Conservation (phyloP, 495 filamentous ascomycete genomes). For the Penicillium pulvis region DNA sequence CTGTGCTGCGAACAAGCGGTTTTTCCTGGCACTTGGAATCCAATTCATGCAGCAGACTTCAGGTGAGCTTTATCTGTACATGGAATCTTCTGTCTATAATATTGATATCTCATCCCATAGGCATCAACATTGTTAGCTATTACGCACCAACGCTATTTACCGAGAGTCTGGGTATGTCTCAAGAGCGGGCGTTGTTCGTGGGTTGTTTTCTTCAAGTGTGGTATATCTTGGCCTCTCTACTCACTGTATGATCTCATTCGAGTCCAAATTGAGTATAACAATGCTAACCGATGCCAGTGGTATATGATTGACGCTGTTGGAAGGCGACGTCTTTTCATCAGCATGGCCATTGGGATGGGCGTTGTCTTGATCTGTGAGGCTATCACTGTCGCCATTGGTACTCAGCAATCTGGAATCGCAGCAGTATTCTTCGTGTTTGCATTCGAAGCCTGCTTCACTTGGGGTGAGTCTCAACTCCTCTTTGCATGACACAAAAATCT, state of each 20-base stretch:
- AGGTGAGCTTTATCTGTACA: constrained; percentile 15
- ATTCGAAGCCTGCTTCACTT: constrained; percentile 40
- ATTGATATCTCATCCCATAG: constrained; percentile 4
- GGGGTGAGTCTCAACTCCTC: constrained; percentile 21
- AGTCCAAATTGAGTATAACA: background rate
- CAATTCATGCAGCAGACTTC: constrained; percentile 43
- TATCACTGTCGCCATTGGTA: constrained; percentile 26
- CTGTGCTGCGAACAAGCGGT: constrained; percentile 29
- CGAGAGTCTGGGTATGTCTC: constrained; percentile 26
- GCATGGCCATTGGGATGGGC: constrained; percentile 35
- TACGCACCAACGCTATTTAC: constrained; percentile 36
- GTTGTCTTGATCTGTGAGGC: constrained; percentile 29
- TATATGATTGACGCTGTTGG: constrained; percentile 34
- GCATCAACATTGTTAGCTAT: constrained; percentile 35
- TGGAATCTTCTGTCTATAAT: background rate
- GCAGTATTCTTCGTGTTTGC: constrained; percentile 36
- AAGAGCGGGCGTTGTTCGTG: constrained; percentile 28
- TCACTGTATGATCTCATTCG: constrained; percentile 22
- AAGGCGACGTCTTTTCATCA: constrained; percentile 29
- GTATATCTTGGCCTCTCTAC: constrained; percentile 35
- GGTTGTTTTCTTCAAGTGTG: constrained; percentile 29
- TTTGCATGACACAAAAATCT: background rate
- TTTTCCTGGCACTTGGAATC: constrained; percentile 35
- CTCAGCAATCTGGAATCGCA: constrained; percentile 18
- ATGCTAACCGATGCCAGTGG: constrained; percentile 21